Conservation (phyloP, 169 alveolate species). For the Cryptosporidium andersoni region DNA sequence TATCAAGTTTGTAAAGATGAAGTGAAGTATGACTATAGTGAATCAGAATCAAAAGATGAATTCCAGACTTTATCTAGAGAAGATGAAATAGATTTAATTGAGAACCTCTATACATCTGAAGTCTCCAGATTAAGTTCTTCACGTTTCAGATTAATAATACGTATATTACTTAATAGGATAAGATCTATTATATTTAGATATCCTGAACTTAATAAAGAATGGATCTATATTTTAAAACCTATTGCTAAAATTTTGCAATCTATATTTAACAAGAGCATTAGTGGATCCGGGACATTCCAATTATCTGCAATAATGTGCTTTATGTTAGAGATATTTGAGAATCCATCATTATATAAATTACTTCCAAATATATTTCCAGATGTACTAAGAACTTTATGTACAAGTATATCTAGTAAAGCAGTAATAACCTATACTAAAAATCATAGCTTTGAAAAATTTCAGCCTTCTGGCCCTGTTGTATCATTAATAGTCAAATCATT, state of each 20-base stretch:
- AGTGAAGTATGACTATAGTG: not conserved
- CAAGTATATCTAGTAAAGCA: not conserved
- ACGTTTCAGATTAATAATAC: too few relatives aligned
- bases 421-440: not conserved
- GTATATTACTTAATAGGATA: too few relatives aligned
- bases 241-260: slow-evolving; percentile 2
- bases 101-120: not conserved
- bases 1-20: not conserved
- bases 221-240: slow-evolving; percentile 11
- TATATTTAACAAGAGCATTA: slow-evolving; percentile 9
- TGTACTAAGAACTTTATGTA: not conserved
- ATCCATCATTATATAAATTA: slow-evolving; percentile 2
- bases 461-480: slow-evolving; percentile 13
- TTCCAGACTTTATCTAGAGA: not conserved
- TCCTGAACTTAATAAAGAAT: not conserved
- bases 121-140: too few relatives aligned
- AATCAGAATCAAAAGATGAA: not conserved
- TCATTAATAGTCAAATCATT: slow-evolving; percentile 12
- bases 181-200: slow-evolving; percentile 8
- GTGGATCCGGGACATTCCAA: not conserved
- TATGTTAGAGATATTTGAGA: not conserved
- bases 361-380: slow-evolving; percentile 20
- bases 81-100: not conserved
- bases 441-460: not conserved
- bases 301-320: slow-evolving; percentile 28